Conservation (phyloP, 2,329 filamentous ascomycete genomes). For the Aureobasidium uvarum region DNA sequence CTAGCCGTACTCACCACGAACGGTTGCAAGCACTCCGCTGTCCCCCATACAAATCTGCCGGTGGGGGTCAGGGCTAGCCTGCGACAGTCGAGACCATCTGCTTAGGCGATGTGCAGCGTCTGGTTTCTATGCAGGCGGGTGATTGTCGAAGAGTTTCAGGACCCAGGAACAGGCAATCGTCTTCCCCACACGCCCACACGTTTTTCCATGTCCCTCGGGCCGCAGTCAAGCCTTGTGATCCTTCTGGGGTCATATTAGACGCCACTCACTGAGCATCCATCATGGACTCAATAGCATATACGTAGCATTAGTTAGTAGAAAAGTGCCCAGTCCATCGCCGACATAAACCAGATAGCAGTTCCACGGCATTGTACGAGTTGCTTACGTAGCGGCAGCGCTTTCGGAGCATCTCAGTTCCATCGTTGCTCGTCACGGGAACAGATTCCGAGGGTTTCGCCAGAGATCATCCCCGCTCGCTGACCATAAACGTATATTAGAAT, state of each 20-base stretch:
- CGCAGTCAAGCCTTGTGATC: conserved; percentile 20
- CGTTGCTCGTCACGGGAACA: neutral
- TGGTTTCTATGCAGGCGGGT: neutral
- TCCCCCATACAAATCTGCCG: neutral
- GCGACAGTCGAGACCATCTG: neutral
- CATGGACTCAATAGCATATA: neutral
- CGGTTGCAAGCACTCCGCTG: neutral
- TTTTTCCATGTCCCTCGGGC: conserved; percentile 19
- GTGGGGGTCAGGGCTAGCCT: neutral
- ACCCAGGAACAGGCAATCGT: conserved; percentile 12
- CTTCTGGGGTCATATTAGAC: neutral
- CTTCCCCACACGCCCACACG: conserved; percentile 9
- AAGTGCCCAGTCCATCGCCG: neutral
- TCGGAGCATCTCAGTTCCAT: neutral
- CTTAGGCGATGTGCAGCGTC: neutral
- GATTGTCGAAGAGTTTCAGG: conserved; percentile 11
- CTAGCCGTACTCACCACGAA: neutral
- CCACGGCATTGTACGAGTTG: neutral
- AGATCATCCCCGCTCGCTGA: conserved; percentile 3
- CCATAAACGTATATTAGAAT: conserved; percentile 22
- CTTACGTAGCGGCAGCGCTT: neutral
- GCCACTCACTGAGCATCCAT: neutral
- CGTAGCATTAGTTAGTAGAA: neutral
- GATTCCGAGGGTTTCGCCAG: conserved; percentile 3
- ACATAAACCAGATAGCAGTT: neutral